Conservation (phyloP, 2,329 filamentous ascomycete genomes). For the Alternaria angustiovoidea region DNA sequence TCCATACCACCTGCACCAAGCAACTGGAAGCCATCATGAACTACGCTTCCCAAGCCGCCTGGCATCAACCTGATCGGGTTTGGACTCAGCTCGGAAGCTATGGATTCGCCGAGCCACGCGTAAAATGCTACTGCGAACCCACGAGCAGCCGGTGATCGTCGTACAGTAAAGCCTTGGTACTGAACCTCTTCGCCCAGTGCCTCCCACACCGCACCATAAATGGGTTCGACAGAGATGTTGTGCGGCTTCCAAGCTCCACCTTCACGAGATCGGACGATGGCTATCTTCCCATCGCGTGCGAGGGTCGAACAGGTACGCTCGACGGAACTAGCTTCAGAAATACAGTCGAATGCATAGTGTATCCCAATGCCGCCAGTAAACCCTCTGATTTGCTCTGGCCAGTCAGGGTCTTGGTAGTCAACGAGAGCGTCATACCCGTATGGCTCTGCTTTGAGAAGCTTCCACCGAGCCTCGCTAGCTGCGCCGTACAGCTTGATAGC, state of each 20-base stretch:
- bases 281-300: conserved; percentile 19
- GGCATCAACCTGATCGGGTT: conserved; percentile 44
- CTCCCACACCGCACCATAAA: conserved; percentile 56
- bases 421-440: conserved; percentile 29
- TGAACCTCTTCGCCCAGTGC: conserved; percentile 52
- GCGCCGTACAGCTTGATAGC: neutral
- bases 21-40: conserved; percentile 27
- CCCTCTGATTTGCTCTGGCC: neutral
- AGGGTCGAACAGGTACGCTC: conserved; percentile 39
- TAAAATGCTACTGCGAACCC: conserved; percentile 50
- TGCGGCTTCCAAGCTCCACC: conserved; percentile 40
- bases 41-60: conserved; percentile 31
- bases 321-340: conserved; percentile 52
- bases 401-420: neutral
- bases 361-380: conserved; percentile 31
- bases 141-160: conserved; percentile 24
- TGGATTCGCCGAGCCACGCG: conserved; percentile 38
- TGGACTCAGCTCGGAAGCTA: conserved; percentile 26
- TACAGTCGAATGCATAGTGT: conserved; percentile 52
- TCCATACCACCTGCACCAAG: conserved; percentile 33
- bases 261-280: conserved; percentile 41
- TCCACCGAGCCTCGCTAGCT: conserved; percentile 20
- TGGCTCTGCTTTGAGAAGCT: conserved; percentile 40
- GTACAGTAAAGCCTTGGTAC: conserved; percentile 46
- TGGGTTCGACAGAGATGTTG: conserved; percentile 25